Percentiles rank a stretch among this genome's conserved stretches.
phyloP scores from a whole-genome alignment of 371 early-diverging fungal genomes.

The Mucor saturninus region DNA sequence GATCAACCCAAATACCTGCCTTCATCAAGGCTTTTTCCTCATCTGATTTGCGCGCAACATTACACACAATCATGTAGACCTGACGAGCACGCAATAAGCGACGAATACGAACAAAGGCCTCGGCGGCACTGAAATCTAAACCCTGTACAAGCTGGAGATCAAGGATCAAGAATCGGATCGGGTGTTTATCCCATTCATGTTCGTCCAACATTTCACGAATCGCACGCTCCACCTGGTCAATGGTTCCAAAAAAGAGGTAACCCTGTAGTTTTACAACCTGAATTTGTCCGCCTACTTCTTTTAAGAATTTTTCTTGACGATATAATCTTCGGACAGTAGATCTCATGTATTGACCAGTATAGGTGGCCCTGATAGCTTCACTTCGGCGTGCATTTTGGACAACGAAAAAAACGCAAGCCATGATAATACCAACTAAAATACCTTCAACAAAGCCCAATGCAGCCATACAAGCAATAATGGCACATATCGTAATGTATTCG shows the following conservation, averaged over 20 bases:
- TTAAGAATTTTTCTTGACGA: slow-evolving; percentile 85
- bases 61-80: slow-evolving; percentile 88
- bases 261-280: slow-evolving; percentile 90
- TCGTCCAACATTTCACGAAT: slow-evolving; percentile 70
- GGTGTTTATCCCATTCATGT: slow-evolving; percentile 70
- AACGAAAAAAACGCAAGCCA: slow-evolving; percentile 95
- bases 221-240: slow-evolving; percentile 82
- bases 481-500: slow-evolving; percentile 88
- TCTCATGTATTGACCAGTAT: slow-evolving; percentile 79
- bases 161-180: slow-evolving; percentile 84
- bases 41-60: slow-evolving; percentile 66
- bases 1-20: slow-evolving; percentile 77
- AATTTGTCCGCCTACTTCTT: slow-evolving; percentile 84
- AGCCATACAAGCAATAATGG: slow-evolving; percentile 88
- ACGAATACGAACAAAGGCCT: slow-evolving; percentile 90
- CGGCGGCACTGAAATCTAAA: slow-evolving; percentile 94
- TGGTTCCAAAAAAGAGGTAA: slow-evolving; percentile 94
- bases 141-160: slow-evolving; percentile 90
- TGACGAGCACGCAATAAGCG: slow-evolving; percentile 70
- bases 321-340: slow-evolving; percentile 90
- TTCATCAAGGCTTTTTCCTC: slow-evolving; percentile 75
- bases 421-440: slow-evolving; percentile 88
- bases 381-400: slow-evolving; percentile 78
- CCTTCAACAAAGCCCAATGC: slow-evolving; percentile 93
- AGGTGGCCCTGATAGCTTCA: slow-evolving; percentile 78